These are phyloP conservation scores for Coemansia sp. DNA, from an alignment of 192 early-diverging fungal species.

Conservation along the genomic window DNA sequence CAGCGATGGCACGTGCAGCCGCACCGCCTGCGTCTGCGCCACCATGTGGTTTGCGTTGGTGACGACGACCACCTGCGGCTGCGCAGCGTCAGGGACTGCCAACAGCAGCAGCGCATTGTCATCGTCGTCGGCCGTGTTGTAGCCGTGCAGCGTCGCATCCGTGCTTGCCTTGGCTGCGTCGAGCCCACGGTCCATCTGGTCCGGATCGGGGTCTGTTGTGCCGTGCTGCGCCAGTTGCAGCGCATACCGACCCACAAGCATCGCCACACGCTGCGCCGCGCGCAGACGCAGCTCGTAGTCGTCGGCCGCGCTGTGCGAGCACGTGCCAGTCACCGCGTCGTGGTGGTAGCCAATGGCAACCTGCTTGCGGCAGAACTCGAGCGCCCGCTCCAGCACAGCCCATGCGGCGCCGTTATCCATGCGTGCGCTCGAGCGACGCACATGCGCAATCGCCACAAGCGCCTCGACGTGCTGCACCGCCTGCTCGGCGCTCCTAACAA, in stretches of 20 bases:
- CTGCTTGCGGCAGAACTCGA: conserved; percentile 48
- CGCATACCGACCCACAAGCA: conserved; percentile 14
- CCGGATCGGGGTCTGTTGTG: background rate
- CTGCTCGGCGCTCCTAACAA: conserved; percentile 41
- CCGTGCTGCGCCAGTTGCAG: background rate
- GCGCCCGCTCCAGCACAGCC: conserved; percentile 16
- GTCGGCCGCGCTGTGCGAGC: conserved; percentile 15
- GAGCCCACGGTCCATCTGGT: background rate
- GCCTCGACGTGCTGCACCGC: conserved; percentile 42
- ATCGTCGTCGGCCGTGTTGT: conserved; percentile 16
- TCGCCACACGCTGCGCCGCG: conserved; percentile 15
- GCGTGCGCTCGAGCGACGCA: background rate
- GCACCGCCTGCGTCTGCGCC: conserved; percentile 32
- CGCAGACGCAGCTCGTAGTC: conserved; percentile 38
- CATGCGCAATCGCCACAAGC: conserved; percentile 25
- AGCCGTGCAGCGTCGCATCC: conserved; percentile 1
- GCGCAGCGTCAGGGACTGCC: background rate
- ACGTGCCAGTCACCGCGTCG: conserved; percentile 50
- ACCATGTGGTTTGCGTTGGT: conserved; percentile 25
- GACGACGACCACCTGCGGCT: conserved; percentile 15
- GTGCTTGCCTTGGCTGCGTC: background rate
- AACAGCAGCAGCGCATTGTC: conserved; percentile 2
- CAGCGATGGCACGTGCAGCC: conserved; percentile 21
- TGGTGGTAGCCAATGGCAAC: conserved; percentile 53
- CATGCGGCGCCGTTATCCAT: background rate